A percentile compares a stretch with the other conserved stretches of the same genome.
Evolutionary conservation across 1,284 basidiomycete species (phyloP).

Genomic region (Singerocomus inundabilis): DNA sequence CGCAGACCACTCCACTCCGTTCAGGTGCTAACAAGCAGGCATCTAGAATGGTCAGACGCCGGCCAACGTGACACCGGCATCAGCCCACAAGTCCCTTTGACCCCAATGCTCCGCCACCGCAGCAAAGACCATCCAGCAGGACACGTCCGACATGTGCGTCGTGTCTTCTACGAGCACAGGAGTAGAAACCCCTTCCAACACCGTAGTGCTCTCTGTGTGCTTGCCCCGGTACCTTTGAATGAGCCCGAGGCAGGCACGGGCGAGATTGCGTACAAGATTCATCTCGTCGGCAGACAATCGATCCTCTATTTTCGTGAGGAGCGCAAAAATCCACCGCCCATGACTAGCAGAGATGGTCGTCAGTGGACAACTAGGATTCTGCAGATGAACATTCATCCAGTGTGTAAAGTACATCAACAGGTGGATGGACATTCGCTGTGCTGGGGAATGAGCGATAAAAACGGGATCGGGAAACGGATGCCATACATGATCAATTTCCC

Average conservation of each 20-base stretch:
- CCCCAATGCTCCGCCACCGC: constrained; percentile 79
- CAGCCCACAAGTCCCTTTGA: constrained; percentile 83
- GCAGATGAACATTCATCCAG: constrained; percentile 68
- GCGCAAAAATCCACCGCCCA: constrained; percentile 80
- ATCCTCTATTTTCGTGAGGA: constrained; percentile 73
- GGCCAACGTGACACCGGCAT: constrained; percentile 57
- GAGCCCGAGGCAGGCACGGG: constrained; percentile 63
- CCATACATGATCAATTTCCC: constrained; percentile 62
- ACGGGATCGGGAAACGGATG: background rate
- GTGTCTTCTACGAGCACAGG: constrained; percentile 1
- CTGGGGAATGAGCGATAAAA: constrained; percentile 13
- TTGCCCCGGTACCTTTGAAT: constrained; percentile 23
- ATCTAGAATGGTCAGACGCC: constrained; percentile 18
- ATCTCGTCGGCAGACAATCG: constrained; percentile 77
- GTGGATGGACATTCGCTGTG: constrained; percentile 66
- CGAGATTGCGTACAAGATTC: constrained; percentile 73
- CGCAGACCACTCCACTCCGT: too few relatives aligned
- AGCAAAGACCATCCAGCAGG: constrained; percentile 85
- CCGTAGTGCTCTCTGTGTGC: background rate
- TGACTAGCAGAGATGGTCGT: constrained; percentile 61
- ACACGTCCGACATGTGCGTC: constrained; percentile 45
- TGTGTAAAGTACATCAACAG: constrained; percentile 80
- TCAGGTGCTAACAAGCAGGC: too few relatives aligned
- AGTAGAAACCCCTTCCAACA: constrained; percentile 7
- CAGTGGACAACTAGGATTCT: constrained; percentile 39